Evolutionary conservation across 768 basidiomycete species (phyloP).

Genomic region (Pulveroboletus sp.): DNA sequence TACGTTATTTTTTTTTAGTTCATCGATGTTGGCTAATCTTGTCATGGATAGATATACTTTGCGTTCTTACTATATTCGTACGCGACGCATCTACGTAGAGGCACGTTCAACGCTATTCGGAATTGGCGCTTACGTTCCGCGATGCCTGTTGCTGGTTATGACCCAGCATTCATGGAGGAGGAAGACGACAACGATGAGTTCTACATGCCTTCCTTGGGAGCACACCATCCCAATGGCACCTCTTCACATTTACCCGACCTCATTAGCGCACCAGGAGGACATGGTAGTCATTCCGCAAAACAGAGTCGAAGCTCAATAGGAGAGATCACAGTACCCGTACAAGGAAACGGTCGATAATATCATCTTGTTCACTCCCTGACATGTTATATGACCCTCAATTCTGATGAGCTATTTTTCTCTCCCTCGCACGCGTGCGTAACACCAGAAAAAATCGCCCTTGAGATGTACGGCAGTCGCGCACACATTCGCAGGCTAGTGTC

Average conservation of each 20-base stretch:
- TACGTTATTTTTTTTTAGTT: neutral
- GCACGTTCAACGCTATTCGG: constrained; percentile 79
- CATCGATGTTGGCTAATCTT: constrained; percentile 3
- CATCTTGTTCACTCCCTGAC: constrained; percentile 16
- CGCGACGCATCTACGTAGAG: constrained; percentile 85
- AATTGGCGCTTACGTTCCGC: constrained; percentile 28
- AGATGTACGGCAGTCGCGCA: neutral
- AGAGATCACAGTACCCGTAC: constrained; percentile 32
- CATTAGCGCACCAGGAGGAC: constrained; percentile 47
- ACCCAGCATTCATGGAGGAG: constrained; percentile 41
- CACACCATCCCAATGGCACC: constrained; percentile 37
- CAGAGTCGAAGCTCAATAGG: constrained; percentile 22
- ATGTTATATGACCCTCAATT: constrained; percentile 10
- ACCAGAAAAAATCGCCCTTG: neutral
- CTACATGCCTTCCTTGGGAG: constrained; percentile 59
- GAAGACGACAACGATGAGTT: constrained; percentile 65
- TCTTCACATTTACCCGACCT: constrained; percentile 61
- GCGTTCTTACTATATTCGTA: constrained; percentile 88
- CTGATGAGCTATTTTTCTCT: constrained; percentile 2
- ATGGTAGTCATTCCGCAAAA: constrained; percentile 25
- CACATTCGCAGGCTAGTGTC: constrained; percentile 22
- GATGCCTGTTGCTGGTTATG: constrained; percentile 21
- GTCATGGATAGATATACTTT: constrained; percentile 75
- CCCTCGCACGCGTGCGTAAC: neutral
- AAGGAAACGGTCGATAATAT: constrained; percentile 46